phyloP scores from a whole-genome alignment of 2,329 filamentous ascomycete species.

The Pseudogymnoascus sp. region DNA sequence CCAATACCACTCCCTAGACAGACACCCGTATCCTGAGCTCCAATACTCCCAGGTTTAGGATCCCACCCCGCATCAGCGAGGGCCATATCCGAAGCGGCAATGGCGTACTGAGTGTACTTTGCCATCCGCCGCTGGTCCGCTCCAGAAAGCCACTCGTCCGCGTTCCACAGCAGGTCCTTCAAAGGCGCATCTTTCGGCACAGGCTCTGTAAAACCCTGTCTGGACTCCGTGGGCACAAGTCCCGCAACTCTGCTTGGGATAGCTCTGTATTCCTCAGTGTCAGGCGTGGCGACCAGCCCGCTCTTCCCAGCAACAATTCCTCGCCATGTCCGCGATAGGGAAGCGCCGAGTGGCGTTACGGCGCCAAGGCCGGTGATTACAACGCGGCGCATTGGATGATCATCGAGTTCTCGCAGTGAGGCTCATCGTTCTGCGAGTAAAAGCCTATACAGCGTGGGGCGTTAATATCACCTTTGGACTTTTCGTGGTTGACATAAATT shows the following conservation, averaged over 20 bases:
- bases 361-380: slow-evolving; percentile 78
- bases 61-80: slow-evolving; percentile 72
- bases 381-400: slow-evolving; percentile 49
- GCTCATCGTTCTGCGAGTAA: neutral
- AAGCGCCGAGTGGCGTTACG: slow-evolving; percentile 75
- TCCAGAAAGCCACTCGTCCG: slow-evolving; percentile 45
- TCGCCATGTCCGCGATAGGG: slow-evolving; percentile 68
- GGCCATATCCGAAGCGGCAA: slow-evolving; percentile 80
- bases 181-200: slow-evolving; percentile 27
- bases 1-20: slow-evolving; percentile 94
- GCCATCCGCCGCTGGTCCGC: slow-evolving; percentile 70
- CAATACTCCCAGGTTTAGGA: slow-evolving; percentile 35
- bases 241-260: slow-evolving; percentile 82
- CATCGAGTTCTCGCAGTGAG: slow-evolving; percentile 13
- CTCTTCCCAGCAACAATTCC: slow-evolving; percentile 71
- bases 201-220: neutral
- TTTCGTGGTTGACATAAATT: neutral
- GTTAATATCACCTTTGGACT: neutral
- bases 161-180: slow-evolving; percentile 37
- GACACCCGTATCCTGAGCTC: slow-evolving; percentile 73
- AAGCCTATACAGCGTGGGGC: neutral
- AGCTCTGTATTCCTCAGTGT: slow-evolving; percentile 45
- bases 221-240: slow-evolving; percentile 56
- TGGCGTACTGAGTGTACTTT: slow-evolving; percentile 83
- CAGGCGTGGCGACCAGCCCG: slow-evolving; percentile 58